A percentile compares a stretch with the other conserved stretches of the same genome.
Conservation (phyloP, 306 rosid species). For the Quercus wislizeni region DNA sequence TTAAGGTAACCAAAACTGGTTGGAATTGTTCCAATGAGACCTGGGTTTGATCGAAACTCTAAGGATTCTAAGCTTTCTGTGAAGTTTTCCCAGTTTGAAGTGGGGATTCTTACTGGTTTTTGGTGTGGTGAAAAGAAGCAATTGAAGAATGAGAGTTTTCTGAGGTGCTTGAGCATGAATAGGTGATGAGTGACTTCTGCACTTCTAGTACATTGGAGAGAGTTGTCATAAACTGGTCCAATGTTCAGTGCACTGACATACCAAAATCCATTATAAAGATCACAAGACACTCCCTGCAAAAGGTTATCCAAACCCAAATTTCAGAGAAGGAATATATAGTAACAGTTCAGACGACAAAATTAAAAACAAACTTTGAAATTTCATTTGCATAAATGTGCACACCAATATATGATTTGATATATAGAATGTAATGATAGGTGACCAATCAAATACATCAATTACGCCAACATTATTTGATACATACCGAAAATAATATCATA, state of each 20-base stretch:
- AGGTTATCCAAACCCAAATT: not conserved
- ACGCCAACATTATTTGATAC: too few relatives aligned
- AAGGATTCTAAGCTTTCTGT: slow-evolving; percentile 42
- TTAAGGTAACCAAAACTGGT: slow-evolving; percentile 33
- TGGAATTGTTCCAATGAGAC: slow-evolving; percentile 51
- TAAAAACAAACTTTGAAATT: not conserved
- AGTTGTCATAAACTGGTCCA: slow-evolving; percentile 51
- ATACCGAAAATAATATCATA: too few relatives aligned
- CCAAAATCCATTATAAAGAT: slow-evolving; percentile 48
- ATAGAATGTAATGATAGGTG: too few relatives aligned
- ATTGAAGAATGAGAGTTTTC: slow-evolving; percentile 32
- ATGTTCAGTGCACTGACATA: slow-evolving; percentile 35
- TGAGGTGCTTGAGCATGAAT: slow-evolving; percentile 50
- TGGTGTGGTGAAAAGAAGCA: slow-evolving; percentile 34
- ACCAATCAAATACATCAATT: too few relatives aligned
- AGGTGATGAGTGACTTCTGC: slow-evolving; percentile 35
- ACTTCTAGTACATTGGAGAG: slow-evolving; percentile 25
- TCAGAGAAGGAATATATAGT: not conserved
- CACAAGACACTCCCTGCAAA: slow-evolving; percentile 54
- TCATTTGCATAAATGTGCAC: not conserved
- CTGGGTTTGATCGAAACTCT: slow-evolving; percentile 47
- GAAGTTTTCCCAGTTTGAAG: slow-evolving; percentile 41
- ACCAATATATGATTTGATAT: too few relatives aligned
- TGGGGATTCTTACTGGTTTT: slow-evolving; percentile 40
- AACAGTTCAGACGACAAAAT: not conserved